Base-by-base conservation (phyloP, 352 stramenopile species). In the Phytophthora uliginosa region DNA sequence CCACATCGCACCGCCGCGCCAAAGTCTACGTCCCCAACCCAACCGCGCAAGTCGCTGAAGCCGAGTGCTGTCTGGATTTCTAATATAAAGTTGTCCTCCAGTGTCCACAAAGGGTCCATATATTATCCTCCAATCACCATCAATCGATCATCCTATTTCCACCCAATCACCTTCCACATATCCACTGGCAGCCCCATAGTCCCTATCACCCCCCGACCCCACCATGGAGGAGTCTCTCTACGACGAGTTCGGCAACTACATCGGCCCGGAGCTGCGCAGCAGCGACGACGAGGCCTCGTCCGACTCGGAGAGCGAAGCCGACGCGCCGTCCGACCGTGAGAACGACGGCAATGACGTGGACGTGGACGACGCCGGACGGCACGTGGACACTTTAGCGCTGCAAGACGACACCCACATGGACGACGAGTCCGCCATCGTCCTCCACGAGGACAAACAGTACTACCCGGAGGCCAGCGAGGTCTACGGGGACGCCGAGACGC, bases 211-310 rank as follows among this genome's bases (percentile, higher is more conserved):
- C 40, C 12, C 33, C 7, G 15, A 31, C 22, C 20, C 13, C 31
- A 59, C 31, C 22, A 98, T 98, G 94, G 93, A 99, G 75, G 97
- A 99, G 59, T 94, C 93, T 56, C 86, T 99, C 20, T 99, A 99
- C 85, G 98, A 99, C 86, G 98, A 99, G 86, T 99, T 99, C 76
- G 98, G 98, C 66, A 99, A 99, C 84, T 99, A 99, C 84, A 99
- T 99, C 71, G 98, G 98, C 20, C 97, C 98, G 24, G 98, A 99
- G 68, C 84, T 99, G 52, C 91, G 94, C 17, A 92, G 83, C 76
- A 92, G 85, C 54, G 90, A 92, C 56, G 80, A 89, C 7, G 85
- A 94, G 52, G 82, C 88, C 24, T 92, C 80, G 3, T 80, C 76
- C 45, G 84, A 73, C 33, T 86, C 88, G 20, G 85, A 92, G 50